Conservation (phyloP, 805 yeast species). For the Cephaloascus fragrans region DNA sequence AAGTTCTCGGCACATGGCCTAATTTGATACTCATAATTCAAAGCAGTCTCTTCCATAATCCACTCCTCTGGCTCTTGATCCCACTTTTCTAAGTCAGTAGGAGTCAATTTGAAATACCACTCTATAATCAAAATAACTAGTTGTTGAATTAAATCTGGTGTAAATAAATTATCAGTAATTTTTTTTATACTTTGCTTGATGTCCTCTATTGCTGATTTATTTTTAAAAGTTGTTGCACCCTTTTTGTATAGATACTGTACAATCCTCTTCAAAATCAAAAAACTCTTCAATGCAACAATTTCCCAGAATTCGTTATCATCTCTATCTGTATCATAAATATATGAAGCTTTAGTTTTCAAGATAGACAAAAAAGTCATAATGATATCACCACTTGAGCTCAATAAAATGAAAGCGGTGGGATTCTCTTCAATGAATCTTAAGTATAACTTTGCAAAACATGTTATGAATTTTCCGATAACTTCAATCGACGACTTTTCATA, state of each 20-base stretch:
- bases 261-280: constrained; percentile 55
- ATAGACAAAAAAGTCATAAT: constrained; percentile 51
- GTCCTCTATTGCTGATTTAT: constrained; percentile 57
- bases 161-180: constrained; percentile 46
- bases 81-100: constrained; percentile 79
- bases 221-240: constrained; percentile 58
- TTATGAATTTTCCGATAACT: constrained; percentile 58
- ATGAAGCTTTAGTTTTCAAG: constrained; percentile 54
- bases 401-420: constrained; percentile 61
- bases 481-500: constrained; percentile 41
- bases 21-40: constrained; percentile 76
- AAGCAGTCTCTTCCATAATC: constrained; percentile 69
- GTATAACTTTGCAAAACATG: constrained; percentile 69
- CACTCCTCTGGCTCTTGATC: constrained; percentile 84
- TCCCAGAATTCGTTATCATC: constrained; percentile 66
- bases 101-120: constrained; percentile 66
- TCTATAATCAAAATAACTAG: constrained; percentile 59
- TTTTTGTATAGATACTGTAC: constrained; percentile 53
- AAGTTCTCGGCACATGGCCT: constrained; percentile 83
- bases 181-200: constrained; percentile 45
- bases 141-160: constrained; percentile 42
- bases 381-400: constrained; percentile 55
- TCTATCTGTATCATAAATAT: constrained; percentile 47
- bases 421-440: constrained; percentile 46
- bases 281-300: constrained; percentile 53